Evolutionary conservation across 164 flowering plant species (phyloP).

Genomic region (Stephania cephalantha): DNA sequence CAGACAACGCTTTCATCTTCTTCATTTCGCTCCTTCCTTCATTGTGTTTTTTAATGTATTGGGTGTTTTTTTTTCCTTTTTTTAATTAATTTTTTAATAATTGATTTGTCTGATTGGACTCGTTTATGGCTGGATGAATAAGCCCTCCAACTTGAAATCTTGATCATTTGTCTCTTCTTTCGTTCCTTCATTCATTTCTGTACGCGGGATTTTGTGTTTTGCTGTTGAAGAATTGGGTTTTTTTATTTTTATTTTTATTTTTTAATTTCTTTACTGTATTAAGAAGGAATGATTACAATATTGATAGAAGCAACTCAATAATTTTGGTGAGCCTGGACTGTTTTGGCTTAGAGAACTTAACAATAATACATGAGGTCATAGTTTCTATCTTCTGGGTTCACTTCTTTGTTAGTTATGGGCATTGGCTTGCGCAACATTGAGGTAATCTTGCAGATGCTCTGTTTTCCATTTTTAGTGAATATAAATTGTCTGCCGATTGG

Average conservation of each 20-base stretch:
- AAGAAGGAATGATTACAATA: not conserved
- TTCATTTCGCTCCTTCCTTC: not conserved
- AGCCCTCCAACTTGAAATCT: no score
- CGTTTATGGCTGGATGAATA: no score
- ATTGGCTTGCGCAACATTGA: not conserved
- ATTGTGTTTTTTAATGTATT: not conserved
- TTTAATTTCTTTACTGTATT: no score
- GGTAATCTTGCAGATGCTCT: not conserved
- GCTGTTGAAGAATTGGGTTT: not conserved
- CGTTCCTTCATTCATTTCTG: no score
- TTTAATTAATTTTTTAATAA: not conserved
- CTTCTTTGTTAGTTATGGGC: not conserved
- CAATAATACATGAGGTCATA: not conserved
- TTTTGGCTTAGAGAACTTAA: not conserved
- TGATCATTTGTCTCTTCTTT: no score
- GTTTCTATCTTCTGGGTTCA: not conserved
- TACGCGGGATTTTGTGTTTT: no score
- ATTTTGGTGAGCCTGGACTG: no score
- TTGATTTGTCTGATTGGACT: not conserved
- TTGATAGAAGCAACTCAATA: not conserved
- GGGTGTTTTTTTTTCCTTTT: not conserved
- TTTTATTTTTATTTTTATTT: no score
- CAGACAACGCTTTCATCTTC: constrained; percentile 4
- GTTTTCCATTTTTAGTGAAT: not conserved
- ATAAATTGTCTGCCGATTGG: not conserved